phyloP scores from a whole-genome alignment of 2,329 filamentous ascomycete species.

The Penicillium sp. region DNA sequence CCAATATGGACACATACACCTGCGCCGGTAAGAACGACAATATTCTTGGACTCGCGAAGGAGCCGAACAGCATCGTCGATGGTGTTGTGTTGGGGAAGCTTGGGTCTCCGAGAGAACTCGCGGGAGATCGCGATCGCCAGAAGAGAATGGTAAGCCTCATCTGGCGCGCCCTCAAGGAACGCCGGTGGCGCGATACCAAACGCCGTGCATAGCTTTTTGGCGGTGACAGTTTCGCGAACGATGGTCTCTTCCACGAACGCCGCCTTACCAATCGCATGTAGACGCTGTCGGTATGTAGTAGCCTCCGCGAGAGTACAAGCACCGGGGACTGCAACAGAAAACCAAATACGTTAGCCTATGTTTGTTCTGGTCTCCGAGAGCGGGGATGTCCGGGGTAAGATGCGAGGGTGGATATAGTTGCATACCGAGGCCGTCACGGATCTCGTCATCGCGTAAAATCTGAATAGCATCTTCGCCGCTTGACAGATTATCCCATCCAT shows the following conservation, averaged over 20 bases:
- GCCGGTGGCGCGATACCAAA: conserved; percentile 74
- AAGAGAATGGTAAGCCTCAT: conserved; percentile 72
- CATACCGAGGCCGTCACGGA: conserved; percentile 47
- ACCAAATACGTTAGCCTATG: conserved; percentile 13
- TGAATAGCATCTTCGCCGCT: conserved; percentile 64
- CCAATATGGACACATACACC: conserved; percentile 51
- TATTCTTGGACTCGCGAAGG: conserved; percentile 71
- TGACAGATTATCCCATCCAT: conserved; percentile 62
- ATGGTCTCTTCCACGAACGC: conserved; percentile 74
- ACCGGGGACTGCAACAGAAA: conserved; percentile 42
- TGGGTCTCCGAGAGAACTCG: conserved; percentile 77
- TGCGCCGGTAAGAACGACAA: conserved; percentile 90
- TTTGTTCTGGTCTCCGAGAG: conserved; percentile 19
- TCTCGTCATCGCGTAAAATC: conserved; percentile 55
- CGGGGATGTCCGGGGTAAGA: conserved; percentile 23
- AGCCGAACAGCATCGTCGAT: conserved; percentile 83
- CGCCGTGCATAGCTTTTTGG: conserved; percentile 80
- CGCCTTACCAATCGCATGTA: conserved; percentile 74
- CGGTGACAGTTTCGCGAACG: conserved; percentile 66
- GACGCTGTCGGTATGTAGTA: conserved; percentile 63
- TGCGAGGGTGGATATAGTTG: conserved; percentile 29
- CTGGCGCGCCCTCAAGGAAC: conserved; percentile 70
- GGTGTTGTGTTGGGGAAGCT: conserved; percentile 76
- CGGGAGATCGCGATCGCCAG: conserved; percentile 75
- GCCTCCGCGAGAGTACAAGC: conserved; percentile 69